Conservation (phyloP, 2,329 filamentous ascomycete genomes). For the Paracoccidioides brasiliensis region DNA sequence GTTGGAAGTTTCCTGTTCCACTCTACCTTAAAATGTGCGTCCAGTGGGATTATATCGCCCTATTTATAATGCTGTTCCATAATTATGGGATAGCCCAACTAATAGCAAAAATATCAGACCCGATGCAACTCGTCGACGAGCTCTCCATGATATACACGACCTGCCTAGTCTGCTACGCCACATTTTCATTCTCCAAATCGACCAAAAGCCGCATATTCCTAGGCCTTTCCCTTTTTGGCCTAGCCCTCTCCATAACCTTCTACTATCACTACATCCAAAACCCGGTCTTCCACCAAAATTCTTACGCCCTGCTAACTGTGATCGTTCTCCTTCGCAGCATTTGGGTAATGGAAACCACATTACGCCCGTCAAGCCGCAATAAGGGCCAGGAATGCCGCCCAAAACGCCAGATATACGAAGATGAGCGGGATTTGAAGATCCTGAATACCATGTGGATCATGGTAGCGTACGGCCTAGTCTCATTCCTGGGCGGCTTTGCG, state of each 20-base stretch:
- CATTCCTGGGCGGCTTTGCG: slow-evolving; percentile 62
- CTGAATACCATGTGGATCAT: slow-evolving; percentile 63
- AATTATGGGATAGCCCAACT: slow-evolving; percentile 8
- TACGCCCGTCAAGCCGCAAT: slow-evolving; percentile 46
- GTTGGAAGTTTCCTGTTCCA: slow-evolving; percentile 52
- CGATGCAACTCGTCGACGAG: slow-evolving; percentile 59
- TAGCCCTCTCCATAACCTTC: slow-evolving; percentile 59
- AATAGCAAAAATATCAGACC: slow-evolving; percentile 35
- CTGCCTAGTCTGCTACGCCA: slow-evolving; percentile 57
- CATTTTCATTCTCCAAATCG: slow-evolving; percentile 57
- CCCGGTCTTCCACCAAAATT: slow-evolving; percentile 69
- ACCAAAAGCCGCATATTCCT: slow-evolving; percentile 39
- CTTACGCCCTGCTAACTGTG: slow-evolving; percentile 59
- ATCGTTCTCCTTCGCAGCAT: slow-evolving; percentile 60
- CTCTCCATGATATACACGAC: slow-evolving; percentile 62
- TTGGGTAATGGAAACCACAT: slow-evolving; percentile 59
- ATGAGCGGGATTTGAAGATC: slow-evolving; percentile 43
- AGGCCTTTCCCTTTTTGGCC: slow-evolving; percentile 42
- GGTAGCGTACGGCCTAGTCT: slow-evolving; percentile 52
- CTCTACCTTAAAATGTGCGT: slow-evolving; percentile 46
- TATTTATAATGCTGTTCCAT: not conserved
- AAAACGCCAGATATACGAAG: slow-evolving; percentile 36
- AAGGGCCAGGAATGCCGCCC: slow-evolving; percentile 33
- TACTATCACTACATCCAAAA: slow-evolving; percentile 74
- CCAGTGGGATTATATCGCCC: slow-evolving; percentile 3